These are phyloP conservation scores for Xerocomellus amylosporus DNA, from an alignment of 768 basidiomycete genomes.

Conservation along the genomic window DNA sequence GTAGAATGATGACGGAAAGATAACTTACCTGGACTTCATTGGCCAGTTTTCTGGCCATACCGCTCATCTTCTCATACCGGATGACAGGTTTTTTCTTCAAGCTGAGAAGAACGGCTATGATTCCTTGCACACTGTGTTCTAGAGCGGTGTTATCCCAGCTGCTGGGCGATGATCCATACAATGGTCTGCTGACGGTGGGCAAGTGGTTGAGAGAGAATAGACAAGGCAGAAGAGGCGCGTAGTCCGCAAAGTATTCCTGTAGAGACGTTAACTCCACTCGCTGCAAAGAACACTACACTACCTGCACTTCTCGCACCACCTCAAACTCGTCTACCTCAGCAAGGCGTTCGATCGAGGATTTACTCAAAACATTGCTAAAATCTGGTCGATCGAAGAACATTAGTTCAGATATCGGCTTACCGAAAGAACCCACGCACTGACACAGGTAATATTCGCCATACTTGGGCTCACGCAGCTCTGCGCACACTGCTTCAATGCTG, in stretches of 20 bases:
- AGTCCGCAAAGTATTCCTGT: conserved; percentile 98
- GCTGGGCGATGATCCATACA: conserved; percentile 72
- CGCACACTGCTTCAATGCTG: conserved; percentile 77
- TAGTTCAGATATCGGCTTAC: conserved; percentile 16
- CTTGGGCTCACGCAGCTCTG: conserved; percentile 84
- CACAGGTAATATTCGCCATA: conserved; percentile 99
- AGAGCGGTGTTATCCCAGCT: conserved; percentile 75
- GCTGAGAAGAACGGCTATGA: conserved; percentile 84
- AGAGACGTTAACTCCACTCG: neutral
- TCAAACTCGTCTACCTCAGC: conserved; percentile 96
- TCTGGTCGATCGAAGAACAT: conserved; percentile 46
- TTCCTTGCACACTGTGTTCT: conserved; percentile 73
- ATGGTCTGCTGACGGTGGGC: conserved; percentile 57
- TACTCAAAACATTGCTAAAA: conserved; percentile 92
- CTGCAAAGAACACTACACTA: conserved; percentile 34
- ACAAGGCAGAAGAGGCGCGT: conserved; percentile 79
- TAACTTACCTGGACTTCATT: conserved; percentile 71
- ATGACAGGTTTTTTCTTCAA: conserved; percentile 95
- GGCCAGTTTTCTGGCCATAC: conserved; percentile 88
- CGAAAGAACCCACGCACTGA: conserved; percentile 76
- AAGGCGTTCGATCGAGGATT: conserved; percentile 85
- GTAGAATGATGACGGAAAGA: neutral
- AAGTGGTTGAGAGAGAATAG: conserved; percentile 84
- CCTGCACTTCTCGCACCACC: conserved; percentile 96
- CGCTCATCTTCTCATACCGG: conserved; percentile 90